Conservation (phyloP, 2,329 filamentous ascomycete genomes). For the Hypoxylon sp. region DNA sequence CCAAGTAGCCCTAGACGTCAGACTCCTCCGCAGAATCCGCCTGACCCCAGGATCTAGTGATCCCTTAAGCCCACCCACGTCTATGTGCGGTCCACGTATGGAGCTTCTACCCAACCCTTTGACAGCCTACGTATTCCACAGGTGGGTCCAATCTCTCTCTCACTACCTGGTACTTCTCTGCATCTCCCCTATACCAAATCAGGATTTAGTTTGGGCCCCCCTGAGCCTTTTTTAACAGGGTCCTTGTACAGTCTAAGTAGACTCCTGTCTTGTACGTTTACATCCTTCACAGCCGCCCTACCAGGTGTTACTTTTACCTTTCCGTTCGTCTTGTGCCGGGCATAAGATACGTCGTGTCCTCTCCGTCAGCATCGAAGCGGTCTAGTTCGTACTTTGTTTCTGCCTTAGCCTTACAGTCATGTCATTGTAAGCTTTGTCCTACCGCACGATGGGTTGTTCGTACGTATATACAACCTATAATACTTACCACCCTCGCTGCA, state of each 20-base stretch:
- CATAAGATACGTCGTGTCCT: conserved; percentile 35
- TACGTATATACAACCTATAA: conserved; percentile 42
- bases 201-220: conserved; percentile 38
- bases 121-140: conserved; percentile 34
- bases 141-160: conserved; percentile 38
- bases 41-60: conserved; percentile 27
- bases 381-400: conserved; percentile 33
- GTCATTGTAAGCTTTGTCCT: conserved; percentile 44
- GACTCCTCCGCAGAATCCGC: conserved; percentile 21
- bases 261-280: conserved; percentile 36
- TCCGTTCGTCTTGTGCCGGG: conserved; percentile 29
- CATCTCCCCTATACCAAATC: conserved; percentile 38
- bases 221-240: conserved; percentile 41
- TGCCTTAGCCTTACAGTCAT: conserved; percentile 31
- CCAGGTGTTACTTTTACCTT: conserved; percentile 39
- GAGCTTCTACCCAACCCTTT: conserved; percentile 31
- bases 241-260: conserved; percentile 36
- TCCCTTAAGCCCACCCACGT: conserved; percentile 27
- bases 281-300: conserved; percentile 37
- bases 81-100: conserved; percentile 23
- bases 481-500: conserved; percentile 39
- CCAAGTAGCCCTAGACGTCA: conserved; percentile 21
- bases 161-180: conserved; percentile 15
- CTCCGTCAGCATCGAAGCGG: conserved; percentile 34
- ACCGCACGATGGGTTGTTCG: conserved; percentile 37